A percentile compares a stretch with the other conserved stretches of the same genome.
Evolutionary conservation across 164 flowering plant species (phyloP).

Genomic region (Piper betle): DNA sequence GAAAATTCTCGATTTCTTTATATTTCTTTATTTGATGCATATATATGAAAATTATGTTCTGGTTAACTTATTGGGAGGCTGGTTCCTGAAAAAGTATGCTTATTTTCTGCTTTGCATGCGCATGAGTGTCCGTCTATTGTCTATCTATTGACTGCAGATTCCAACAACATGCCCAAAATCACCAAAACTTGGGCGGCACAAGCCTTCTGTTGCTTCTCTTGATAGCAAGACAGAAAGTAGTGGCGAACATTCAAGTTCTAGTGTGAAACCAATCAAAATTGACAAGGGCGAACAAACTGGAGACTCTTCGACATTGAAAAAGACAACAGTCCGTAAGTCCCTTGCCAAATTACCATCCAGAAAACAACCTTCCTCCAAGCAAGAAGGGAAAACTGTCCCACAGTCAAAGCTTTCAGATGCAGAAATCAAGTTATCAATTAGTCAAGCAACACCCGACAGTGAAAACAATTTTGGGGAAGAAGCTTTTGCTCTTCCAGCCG

Average conservation of each 20-base stretch:
- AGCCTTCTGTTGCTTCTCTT: slow-evolving; percentile 20
- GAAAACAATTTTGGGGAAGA: slow-evolving; percentile 5
- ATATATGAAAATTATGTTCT: too few relatives aligned
- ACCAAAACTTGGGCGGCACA: slow-evolving; percentile 78
- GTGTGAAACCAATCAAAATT: slow-evolving; percentile 13
- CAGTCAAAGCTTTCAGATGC: slow-evolving; percentile 13
- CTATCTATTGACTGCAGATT: slow-evolving; percentile 25
- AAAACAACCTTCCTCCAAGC: slow-evolving; percentile 15
- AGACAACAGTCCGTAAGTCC: slow-evolving; percentile 31
- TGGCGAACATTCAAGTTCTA: slow-evolving; percentile 10
- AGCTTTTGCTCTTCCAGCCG: slow-evolving; percentile 6
- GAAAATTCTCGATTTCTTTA: too few relatives aligned
- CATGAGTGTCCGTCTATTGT: not conserved
- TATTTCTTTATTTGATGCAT: too few relatives aligned
- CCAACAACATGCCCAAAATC: slow-evolving; percentile 80
- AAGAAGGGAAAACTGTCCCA: slow-evolving; percentile 21
- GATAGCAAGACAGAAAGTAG: slow-evolving; percentile 21
- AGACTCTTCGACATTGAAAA: slow-evolving; percentile 9
- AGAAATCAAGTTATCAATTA: slow-evolving; percentile 3
- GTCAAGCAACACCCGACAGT: slow-evolving; percentile 4
- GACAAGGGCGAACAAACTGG: slow-evolving; percentile 6
- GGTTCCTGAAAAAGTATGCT: not conserved
- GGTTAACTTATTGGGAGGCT: too few relatives aligned
- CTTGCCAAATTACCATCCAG: slow-evolving; percentile 34
- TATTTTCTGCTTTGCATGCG: not conserved